Conservation (phyloP, 495 filamentous ascomycete species). For the Penicillium bialowiezense region DNA sequence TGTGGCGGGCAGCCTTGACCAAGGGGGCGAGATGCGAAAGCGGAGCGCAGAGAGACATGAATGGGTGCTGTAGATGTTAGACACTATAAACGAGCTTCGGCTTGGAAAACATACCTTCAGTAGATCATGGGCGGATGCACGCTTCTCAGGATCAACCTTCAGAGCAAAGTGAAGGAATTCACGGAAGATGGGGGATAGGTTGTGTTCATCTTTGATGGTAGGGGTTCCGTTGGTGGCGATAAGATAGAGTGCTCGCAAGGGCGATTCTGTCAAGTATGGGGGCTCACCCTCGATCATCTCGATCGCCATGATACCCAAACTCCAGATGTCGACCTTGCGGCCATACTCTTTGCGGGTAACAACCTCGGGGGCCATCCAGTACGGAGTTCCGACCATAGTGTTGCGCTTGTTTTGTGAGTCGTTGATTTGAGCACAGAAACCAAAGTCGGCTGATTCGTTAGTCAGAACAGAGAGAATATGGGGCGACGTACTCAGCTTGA, state of each 20-base stretch:
- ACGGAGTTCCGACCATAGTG: constrained; percentile 98
- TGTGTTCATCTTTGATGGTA: constrained; percentile 87
- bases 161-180: constrained; percentile 89
- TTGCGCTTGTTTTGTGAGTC: constrained; percentile 95
- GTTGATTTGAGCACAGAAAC: constrained; percentile 98
- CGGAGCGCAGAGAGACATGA: constrained; percentile 74
- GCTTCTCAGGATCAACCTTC: constrained; percentile 94
- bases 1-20: constrained; percentile 79
- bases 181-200: constrained; percentile 73
- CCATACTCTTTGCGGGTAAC: constrained; percentile 97
- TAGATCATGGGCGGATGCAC: constrained; percentile 89
- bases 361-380: constrained; percentile 99
- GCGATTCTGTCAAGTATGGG: constrained; percentile 93
- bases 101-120: constrained; percentile 63
- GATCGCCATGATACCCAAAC: constrained; percentile 98
- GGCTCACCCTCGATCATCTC: constrained; percentile 99
- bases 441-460: constrained; percentile 80
- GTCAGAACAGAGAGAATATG: too few relatives aligned
- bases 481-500: constrained; percentile 83
- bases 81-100: constrained; percentile 2
- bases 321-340: constrained; percentile 98
- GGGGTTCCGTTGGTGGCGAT: constrained; percentile 98
- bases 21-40: constrained; percentile 76
- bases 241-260: constrained; percentile 86
- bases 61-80: constrained; percentile 70